phyloP scores from a whole-genome alignment of 1,284 basidiomycete species.

The Ustanciosporium gigantosporum region DNA sequence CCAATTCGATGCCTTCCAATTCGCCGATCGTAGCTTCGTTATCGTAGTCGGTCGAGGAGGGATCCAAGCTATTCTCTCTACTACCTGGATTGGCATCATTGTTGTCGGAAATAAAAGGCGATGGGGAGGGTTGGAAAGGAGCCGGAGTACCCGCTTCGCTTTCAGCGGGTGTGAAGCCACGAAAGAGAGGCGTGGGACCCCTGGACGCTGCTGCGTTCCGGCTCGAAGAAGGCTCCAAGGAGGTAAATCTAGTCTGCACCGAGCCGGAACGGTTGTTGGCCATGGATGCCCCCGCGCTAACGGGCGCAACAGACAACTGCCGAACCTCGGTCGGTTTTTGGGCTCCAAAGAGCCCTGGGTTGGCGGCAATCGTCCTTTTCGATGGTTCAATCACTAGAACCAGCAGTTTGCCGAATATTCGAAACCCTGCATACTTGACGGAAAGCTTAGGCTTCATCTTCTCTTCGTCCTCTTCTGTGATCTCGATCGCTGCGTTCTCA shows the following conservation, averaged over 20 bases:
- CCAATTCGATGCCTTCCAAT: slow-evolving; percentile 36
- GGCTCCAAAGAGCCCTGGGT: slow-evolving; percentile 41
- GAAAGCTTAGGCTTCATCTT: slow-evolving; percentile 40
- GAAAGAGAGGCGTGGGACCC: slow-evolving; percentile 33
- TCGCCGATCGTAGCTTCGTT: slow-evolving; percentile 18
- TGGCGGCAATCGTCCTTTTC: slow-evolving; percentile 27
- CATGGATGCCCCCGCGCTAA: slow-evolving; percentile 11
- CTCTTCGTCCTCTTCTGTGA: slow-evolving; percentile 41
- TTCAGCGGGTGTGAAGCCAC: slow-evolving; percentile 24
- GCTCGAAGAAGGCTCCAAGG: slow-evolving; percentile 28
- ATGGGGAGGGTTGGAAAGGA: too few relatives aligned
- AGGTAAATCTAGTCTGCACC: slow-evolving; percentile 26
- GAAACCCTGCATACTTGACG: slow-evolving; percentile 40
- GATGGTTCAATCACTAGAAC: slow-evolving; percentile 48
- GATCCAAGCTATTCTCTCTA: neutral
- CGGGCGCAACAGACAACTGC: slow-evolving; percentile 38
- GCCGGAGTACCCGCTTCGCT: slow-evolving; percentile 9
- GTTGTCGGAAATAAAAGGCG: too few relatives aligned
- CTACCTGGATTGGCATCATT: neutral
- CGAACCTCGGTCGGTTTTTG: slow-evolving; percentile 26
- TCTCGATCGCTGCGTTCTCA: slow-evolving; percentile 11
- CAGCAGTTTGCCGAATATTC: slow-evolving; percentile 53
- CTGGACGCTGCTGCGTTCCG: slow-evolving; percentile 20
- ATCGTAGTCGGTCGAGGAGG: slow-evolving; percentile 4
- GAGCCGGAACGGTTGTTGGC: slow-evolving; percentile 15